Conservation (phyloP, 495 filamentous ascomycete species). For the Extremus antarcticus region DNA sequence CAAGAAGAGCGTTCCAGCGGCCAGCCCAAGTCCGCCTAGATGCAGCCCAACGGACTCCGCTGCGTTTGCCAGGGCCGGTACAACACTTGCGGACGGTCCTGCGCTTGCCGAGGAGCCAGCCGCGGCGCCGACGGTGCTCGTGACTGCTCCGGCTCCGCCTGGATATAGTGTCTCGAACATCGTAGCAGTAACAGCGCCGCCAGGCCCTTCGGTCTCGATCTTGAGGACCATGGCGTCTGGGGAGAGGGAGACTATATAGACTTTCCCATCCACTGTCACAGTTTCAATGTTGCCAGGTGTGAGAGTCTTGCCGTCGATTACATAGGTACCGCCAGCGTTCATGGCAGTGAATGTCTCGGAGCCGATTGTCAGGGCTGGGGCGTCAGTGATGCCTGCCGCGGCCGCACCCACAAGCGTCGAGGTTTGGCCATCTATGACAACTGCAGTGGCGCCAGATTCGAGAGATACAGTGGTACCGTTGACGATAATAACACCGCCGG, state of each 20-base stretch:
- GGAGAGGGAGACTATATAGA: slow-evolving; percentile 20
- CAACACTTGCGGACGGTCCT: not conserved
- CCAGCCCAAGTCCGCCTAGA: not conserved
- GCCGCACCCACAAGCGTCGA: not conserved
- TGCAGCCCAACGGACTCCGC: not conserved
- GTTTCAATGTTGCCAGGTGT: slow-evolving; percentile 28
- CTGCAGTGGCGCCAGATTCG: slow-evolving; percentile 16
- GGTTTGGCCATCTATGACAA: slow-evolving; percentile 15
- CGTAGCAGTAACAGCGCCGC: slow-evolving; percentile 7
- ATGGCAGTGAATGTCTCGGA: slow-evolving; percentile 23
- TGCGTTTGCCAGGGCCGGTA: not conserved
- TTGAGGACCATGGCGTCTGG: slow-evolving; percentile 21
- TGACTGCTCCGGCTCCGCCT: not conserved
- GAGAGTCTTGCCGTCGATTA: slow-evolving; percentile 25
- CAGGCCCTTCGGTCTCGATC: slow-evolving; percentile 14
- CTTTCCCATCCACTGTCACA: slow-evolving; percentile 15
- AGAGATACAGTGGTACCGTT: slow-evolving; percentile 27
- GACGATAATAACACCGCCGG: slow-evolving; percentile 27
- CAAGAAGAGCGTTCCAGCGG: not conserved
- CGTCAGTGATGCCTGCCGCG: slow-evolving; percentile 8
- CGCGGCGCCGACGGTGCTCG: not conserved
- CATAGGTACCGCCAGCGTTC: slow-evolving; percentile 23
- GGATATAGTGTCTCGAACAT: slow-evolving; percentile 9
- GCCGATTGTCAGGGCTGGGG: slow-evolving; percentile 26
- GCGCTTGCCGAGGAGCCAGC: not conserved